Evolutionary conservation across 164 flowering plant species (phyloP).

Genomic region (Magnolia sinica): DNA sequence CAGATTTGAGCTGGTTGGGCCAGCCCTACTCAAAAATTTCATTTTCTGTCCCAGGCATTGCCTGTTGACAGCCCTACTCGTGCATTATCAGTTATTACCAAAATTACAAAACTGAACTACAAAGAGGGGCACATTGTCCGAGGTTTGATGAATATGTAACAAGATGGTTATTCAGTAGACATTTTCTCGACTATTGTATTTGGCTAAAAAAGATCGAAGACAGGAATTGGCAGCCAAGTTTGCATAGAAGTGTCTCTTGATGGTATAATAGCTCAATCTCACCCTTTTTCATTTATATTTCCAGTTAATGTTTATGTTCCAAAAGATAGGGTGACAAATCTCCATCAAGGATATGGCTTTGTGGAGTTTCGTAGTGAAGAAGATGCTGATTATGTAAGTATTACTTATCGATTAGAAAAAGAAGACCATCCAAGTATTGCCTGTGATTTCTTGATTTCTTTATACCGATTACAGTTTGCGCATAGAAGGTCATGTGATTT

Average conservation of each 20-base stretch:
- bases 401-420: slow-evolving; percentile 1
- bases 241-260: not conserved
- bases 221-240: not conserved
- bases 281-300: slow-evolving; percentile 4
- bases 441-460: too few species aligned
- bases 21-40: not conserved
- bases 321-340: slow-evolving; percentile 94
- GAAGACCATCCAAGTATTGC: not conserved
- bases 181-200: too few species aligned
- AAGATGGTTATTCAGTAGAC: not conserved
- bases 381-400: slow-evolving; percentile 96
- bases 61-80: not conserved
- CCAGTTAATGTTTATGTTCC: slow-evolving; percentile 98
- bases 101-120: not conserved
- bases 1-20: not conserved
- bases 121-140: not conserved
- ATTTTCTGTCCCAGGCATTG: not conserved
- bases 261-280: not conserved
- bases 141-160: not conserved
- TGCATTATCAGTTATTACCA: not conserved
- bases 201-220: not conserved
- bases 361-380: slow-evolving; percentile 95
- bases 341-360: slow-evolving; percentile 98
- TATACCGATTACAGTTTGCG: too few species aligned
- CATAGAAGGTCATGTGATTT: not conserved